Percentiles rank a stretch among this genome's conserved stretches.
Evolutionary conservation across 768 basidiomycete species (phyloP).

Genomic region (Gelatoporia subvermispora): DNA sequence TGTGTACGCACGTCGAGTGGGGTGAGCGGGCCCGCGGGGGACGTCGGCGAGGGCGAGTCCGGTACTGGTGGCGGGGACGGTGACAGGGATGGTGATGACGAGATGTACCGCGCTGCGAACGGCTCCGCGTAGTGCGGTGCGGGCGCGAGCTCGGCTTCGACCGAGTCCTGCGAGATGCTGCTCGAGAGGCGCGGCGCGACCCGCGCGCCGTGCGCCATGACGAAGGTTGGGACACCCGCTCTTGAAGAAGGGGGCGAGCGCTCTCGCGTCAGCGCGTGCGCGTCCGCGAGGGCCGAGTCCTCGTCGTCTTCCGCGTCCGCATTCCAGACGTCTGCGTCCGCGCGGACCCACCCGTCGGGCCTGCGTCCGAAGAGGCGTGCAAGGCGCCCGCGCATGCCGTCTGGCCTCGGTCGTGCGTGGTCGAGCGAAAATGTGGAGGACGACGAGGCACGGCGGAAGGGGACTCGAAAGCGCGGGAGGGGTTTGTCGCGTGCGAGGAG

Average conservation of each 20-base stretch:
- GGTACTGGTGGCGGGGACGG: background rate
- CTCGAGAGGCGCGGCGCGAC: background rate
- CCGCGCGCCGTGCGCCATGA: slow-evolving; percentile 1
- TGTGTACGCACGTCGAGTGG: no score
- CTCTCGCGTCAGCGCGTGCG: slow-evolving; percentile 1
- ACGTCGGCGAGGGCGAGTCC: no score
- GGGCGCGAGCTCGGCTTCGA: slow-evolving; percentile 12
- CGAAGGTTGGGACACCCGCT: slow-evolving; percentile 16
- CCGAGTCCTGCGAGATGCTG: slow-evolving; percentile 10
- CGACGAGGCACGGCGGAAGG: slow-evolving; percentile 34
- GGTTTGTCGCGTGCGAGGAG: slow-evolving; percentile 49
- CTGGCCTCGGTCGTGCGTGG: slow-evolving; percentile 15
- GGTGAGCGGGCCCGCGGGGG: no score
- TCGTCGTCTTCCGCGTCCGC: slow-evolving; percentile 16
- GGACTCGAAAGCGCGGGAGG: slow-evolving; percentile 20
- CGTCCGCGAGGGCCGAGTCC: slow-evolving; percentile 5
- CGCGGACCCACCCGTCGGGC: slow-evolving; percentile 46
- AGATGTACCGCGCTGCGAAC: background rate
- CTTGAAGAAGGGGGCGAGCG: no score
- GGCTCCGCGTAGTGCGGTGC: background rate
- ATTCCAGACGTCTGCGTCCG: slow-evolving; percentile 42
- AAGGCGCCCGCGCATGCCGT: slow-evolving; percentile 25
- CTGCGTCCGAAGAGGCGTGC: slow-evolving; percentile 24
- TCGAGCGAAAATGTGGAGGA: slow-evolving; percentile 12
- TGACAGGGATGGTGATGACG: background rate